phyloP scores from a whole-genome alignment of 1,284 basidiomycete species.

The Cutaneotrichosporon cavernicola region DNA sequence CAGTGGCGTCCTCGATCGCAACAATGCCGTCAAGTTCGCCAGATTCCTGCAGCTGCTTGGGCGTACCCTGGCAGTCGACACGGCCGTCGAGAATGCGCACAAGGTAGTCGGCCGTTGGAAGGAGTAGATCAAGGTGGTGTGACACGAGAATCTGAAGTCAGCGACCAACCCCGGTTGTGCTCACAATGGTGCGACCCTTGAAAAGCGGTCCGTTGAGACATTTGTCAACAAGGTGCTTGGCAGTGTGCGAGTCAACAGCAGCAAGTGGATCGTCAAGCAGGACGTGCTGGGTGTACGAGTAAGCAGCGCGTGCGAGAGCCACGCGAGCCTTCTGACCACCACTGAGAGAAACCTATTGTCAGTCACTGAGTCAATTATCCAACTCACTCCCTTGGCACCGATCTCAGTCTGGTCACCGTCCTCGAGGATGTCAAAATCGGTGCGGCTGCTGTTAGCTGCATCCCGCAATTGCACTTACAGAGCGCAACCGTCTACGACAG shows the following conservation, averaged over 20 bases:
- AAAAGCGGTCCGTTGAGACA: constrained; percentile 66
- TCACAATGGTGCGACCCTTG: constrained; percentile 63
- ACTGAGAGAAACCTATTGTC: constrained; percentile 52
- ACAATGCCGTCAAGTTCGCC: constrained; percentile 56
- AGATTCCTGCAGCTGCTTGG: constrained; percentile 60
- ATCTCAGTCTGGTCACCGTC: constrained; percentile 76
- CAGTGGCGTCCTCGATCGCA: constrained; percentile 52
- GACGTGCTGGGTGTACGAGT: constrained; percentile 62
- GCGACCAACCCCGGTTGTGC: constrained; percentile 11
- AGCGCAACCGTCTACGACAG: constrained; percentile 76
- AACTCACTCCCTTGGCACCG: constrained; percentile 64
- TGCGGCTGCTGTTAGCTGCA: constrained; percentile 16
- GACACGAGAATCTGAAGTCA: constrained; percentile 67
- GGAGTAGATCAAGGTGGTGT: constrained; percentile 74
- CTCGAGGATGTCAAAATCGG: constrained; percentile 71
- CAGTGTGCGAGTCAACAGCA: constrained; percentile 86
- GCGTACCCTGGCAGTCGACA: constrained; percentile 61
- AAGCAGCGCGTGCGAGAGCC: constrained; percentile 57
- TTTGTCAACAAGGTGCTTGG: constrained; percentile 66
- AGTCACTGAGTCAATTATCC: neutral
- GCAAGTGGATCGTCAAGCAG: constrained; percentile 85
- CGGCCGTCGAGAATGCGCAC: constrained; percentile 65
- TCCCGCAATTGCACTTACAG: constrained; percentile 54
- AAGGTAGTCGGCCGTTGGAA: constrained; percentile 62
- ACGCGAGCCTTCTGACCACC: constrained; percentile 80